phyloP scores from a whole-genome alignment of 1,284 basidiomycete species.

The Fereydounia khargensis region DNA sequence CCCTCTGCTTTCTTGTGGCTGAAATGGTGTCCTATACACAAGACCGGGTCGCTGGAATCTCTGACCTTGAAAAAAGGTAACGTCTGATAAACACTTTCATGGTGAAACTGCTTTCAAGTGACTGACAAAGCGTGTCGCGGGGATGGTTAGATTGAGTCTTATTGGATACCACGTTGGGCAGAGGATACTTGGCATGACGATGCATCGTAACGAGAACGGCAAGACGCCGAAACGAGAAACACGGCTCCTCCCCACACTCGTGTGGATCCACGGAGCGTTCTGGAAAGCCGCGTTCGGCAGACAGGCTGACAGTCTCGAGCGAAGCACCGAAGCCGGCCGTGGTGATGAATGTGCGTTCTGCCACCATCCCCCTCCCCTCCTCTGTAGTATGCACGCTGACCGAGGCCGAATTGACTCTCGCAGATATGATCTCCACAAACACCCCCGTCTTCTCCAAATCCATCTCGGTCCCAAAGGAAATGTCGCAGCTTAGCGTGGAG shows the following conservation, averaged over 20 bases:
- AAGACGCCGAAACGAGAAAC: conserved; percentile 50
- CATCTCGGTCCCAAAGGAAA: conserved; percentile 89
- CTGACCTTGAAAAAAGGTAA: conserved; percentile 77
- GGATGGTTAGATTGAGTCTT: no score
- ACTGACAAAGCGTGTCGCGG: conserved; percentile 1
- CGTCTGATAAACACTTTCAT: no score
- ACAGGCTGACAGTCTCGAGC: conserved; percentile 88
- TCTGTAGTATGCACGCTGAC: neutral
- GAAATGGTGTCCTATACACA: conserved; percentile 71
- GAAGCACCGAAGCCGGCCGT: conserved; percentile 77
- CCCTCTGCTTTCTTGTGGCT: conserved; percentile 43
- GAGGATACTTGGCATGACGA: conserved; percentile 26
- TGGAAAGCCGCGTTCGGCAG: conserved; percentile 92
- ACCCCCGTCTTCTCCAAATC: conserved; percentile 84
- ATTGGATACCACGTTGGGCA: conserved; percentile 48
- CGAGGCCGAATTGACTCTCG: no score
- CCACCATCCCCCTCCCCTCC: neutral
- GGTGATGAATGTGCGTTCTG: conserved; percentile 80
- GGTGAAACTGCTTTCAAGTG: no score
- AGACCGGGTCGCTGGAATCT: conserved; percentile 86
- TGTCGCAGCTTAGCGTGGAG: conserved; percentile 89
- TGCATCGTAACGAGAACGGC: conserved; percentile 40
- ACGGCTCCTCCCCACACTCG: conserved; percentile 42
- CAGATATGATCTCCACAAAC: conserved; percentile 98
- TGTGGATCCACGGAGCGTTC: conserved; percentile 64